Conservation (phyloP, 140 eudicot genomes). For the Ambrosia hybrid region DNA sequence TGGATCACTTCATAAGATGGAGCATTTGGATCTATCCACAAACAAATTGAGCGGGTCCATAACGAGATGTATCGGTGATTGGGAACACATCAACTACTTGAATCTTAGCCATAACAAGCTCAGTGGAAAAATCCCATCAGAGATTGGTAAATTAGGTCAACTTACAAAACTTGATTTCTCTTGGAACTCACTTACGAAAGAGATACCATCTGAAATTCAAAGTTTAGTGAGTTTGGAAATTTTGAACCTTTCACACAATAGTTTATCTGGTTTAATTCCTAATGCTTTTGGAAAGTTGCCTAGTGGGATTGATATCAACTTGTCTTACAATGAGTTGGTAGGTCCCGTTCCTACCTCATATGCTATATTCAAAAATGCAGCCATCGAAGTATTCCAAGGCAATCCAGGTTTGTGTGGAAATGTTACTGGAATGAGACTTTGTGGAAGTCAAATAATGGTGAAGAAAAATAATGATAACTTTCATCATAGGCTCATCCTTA, state of each 20-base stretch:
- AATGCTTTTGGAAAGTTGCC: background rate
- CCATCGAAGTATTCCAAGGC: slow-evolving; percentile 9
- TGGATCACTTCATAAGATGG: background rate
- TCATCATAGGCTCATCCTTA: slow-evolving; percentile 5
- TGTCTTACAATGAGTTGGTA: slow-evolving; percentile 18
- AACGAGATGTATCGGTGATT: background rate
- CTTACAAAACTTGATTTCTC: slow-evolving; percentile 12
- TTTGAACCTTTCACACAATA: slow-evolving; percentile 18
- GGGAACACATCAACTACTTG: slow-evolving; percentile 19
- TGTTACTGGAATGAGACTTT: slow-evolving; percentile 3
- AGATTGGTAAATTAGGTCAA: slow-evolving; percentile 8
- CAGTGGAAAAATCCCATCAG: slow-evolving; percentile 15
- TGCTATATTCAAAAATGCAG: background rate
- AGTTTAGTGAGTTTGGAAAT: background rate
- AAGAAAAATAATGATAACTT: background rate
- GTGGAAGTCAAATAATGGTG: background rate
- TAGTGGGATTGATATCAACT: background rate
- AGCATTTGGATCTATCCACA: slow-evolving; percentile 9
- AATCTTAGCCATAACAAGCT: slow-evolving; percentile 36
- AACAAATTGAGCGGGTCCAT: slow-evolving; percentile 4
- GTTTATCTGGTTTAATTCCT: slow-evolving; percentile 11
- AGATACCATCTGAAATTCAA: slow-evolving; percentile 14
- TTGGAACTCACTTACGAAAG: background rate
- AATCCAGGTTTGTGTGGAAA: slow-evolving; percentile 26
- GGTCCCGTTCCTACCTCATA: slow-evolving; percentile 7